Evolutionary conservation across 2,329 filamentous ascomycete species (phyloP), one percentile per base, ranked within the genome.

Genomic region (Rhynchosporium graminicola): DNA sequence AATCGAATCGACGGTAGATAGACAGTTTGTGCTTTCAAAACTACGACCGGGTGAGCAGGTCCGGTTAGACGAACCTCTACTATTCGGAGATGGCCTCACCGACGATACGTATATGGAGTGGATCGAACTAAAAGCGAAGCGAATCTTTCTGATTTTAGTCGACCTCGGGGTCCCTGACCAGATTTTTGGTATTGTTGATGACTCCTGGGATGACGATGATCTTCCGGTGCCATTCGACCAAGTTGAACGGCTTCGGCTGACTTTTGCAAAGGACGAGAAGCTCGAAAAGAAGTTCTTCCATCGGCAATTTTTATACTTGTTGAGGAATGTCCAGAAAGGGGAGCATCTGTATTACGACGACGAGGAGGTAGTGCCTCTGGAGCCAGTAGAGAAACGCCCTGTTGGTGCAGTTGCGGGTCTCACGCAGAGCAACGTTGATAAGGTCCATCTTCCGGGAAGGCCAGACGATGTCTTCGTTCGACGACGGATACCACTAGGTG

Each of bases 31-130:
- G 65, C 80, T 82, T 57, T 84, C 84, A 46, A 83, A 89, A 63
- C 79, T 92, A 47, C 79, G 83, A 54, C 82, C 84, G 46, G 80
- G 85, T 64, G 87, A 90, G 74, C 80, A 85, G 67, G 79, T 82
- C 60, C 83, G 83, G 59, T 77, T 93, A 52, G 82, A 88, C 70
- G 78, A 79, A 46, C 84, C 85, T 8, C 78, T 91, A 52, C 83
- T 80, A 12, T 91, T 91, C 73, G 88, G 88, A 36, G 85, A 84
- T 60, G 75, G 84, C 26, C 73, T 85, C 61, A 91, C 88, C 3
- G 86, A 91, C 73, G 84, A 87, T 65, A 91, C 88, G 0, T 92
- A 92, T 73, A 87, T 89, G 79, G 88, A 92, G 72, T 91, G 89
- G 87, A 91, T 92, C 62, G 77, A 89, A 52, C 78, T 84, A 60